Percentiles rank a stretch among this genome's conserved stretches.
Evolutionary conservation across 1,139 yeast species (phyloP).

Genomic region (Meyerozyma sp.): DNA sequence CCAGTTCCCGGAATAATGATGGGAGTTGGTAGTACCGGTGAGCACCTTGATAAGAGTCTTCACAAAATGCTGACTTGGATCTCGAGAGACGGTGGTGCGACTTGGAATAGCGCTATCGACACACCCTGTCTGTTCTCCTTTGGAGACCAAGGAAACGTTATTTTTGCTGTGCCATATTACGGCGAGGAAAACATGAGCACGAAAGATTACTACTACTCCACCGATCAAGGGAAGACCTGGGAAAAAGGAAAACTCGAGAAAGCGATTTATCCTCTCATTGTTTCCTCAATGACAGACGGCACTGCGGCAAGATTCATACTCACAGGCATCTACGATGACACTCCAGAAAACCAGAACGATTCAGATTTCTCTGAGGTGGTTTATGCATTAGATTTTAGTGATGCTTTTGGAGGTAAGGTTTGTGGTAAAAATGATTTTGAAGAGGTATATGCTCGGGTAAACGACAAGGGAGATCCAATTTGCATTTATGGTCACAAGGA

Average conservation of each 20-base stretch:
- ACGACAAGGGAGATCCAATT: slow-evolving; percentile 39
- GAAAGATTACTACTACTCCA: slow-evolving; percentile 47
- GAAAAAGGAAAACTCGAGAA: slow-evolving; percentile 42
- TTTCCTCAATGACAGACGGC: slow-evolving; percentile 70
- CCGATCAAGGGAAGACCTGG: slow-evolving; percentile 78
- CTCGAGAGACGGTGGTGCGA: slow-evolving; percentile 73
- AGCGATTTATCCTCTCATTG: slow-evolving; percentile 36
- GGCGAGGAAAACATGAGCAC: slow-evolving; percentile 12
- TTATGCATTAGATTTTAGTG: slow-evolving; percentile 56
- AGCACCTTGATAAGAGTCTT: slow-evolving; percentile 17
- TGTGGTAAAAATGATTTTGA: slow-evolving; percentile 62
- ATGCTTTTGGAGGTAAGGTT: slow-evolving; percentile 47
- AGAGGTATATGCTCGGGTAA: slow-evolving; percentile 55
- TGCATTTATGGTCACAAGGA: slow-evolving; percentile 77
- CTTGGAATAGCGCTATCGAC: slow-evolving; percentile 59
- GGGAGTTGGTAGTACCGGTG: slow-evolving; percentile 54
- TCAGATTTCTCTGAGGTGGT: slow-evolving; percentile 16
- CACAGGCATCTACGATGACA: slow-evolving; percentile 37
- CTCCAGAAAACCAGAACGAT: slow-evolving; percentile 10
- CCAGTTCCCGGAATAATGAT: slow-evolving; percentile 72
- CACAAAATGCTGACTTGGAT: slow-evolving; percentile 45
- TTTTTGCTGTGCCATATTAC: slow-evolving; percentile 53
- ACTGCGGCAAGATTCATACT: slow-evolving; percentile 57
- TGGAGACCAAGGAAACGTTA: slow-evolving; percentile 79
- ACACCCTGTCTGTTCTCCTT: slow-evolving; percentile 55